phyloP scores from a whole-genome alignment of 352 stramenopile species.

The Pythium guiyangense region DNA sequence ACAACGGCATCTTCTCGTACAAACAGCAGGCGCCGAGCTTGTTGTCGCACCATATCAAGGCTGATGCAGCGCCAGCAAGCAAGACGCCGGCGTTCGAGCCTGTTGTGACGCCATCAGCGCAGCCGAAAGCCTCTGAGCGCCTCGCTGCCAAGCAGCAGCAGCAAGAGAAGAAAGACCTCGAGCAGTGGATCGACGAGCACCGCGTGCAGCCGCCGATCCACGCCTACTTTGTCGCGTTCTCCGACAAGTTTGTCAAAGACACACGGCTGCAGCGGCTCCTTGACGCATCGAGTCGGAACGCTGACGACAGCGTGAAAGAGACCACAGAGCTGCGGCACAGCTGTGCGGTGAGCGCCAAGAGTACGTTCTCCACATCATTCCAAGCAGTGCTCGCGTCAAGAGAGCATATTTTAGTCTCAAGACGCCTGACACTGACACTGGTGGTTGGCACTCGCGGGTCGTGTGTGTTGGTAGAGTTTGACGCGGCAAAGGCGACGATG shows the following conservation, averaged over 20 bases:
- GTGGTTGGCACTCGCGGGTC: background rate
- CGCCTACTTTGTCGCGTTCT: slow-evolving; percentile 4
- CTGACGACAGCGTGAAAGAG: slow-evolving; percentile 21
- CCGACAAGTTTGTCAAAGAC: slow-evolving; percentile 12
- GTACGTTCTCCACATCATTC: slow-evolving; percentile 11
- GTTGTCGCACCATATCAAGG: too few species aligned
- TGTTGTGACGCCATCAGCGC: background rate
- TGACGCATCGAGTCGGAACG: background rate
- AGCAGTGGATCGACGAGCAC: slow-evolving; percentile 11
- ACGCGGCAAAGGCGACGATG: slow-evolving; percentile 26
- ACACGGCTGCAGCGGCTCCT: slow-evolving; percentile 11
- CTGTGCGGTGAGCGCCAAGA: slow-evolving; percentile 30
- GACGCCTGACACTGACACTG: background rate
- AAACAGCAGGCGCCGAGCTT: slow-evolving; percentile 4
- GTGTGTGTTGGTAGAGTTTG: slow-evolving; percentile 18
- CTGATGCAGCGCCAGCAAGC: too few species aligned
- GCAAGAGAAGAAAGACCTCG: slow-evolving; percentile 12
- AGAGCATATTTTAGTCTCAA: background rate
- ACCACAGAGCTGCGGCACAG: slow-evolving; percentile 30
- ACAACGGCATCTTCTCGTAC: slow-evolving; percentile 27
- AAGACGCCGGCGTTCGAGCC: slow-evolving; percentile 1
- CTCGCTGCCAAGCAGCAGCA: slow-evolving; percentile 13
- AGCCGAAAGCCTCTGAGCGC: slow-evolving; percentile 15
- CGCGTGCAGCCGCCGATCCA: slow-evolving; percentile 3
- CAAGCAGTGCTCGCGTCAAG: background rate